A percentile compares a stretch with the other conserved stretches of the same genome.
phyloP scores from a whole-genome alignment of 805 yeast species.

The Torulaspora gathmanii region DNA sequence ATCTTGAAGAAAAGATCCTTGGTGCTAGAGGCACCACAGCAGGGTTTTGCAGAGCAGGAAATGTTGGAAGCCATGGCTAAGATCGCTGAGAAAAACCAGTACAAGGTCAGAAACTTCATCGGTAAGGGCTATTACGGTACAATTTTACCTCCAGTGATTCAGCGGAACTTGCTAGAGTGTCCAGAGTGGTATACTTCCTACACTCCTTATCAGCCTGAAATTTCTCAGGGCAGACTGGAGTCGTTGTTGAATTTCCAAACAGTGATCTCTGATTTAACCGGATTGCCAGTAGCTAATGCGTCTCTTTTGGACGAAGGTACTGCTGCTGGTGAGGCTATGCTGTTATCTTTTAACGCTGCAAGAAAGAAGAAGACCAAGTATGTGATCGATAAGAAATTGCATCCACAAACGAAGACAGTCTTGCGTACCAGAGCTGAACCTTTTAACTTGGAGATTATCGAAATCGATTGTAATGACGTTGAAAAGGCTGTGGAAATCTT shows the following conservation, averaged over 20 bases:
- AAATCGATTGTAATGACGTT: conserved; percentile 47
- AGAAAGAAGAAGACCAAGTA: conserved; percentile 65
- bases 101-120: conserved; percentile 64
- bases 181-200: conserved; percentile 99
- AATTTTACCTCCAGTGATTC: conserved; percentile 82
- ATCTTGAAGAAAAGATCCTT: conserved; percentile 67
- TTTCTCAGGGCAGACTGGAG: conserved; percentile 93
- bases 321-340: conserved; percentile 97
- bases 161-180: conserved; percentile 83
- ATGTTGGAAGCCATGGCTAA: conserved; percentile 63
- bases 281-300: conserved; percentile 91
- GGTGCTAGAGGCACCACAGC: conserved; percentile 52
- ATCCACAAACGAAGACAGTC: conserved; percentile 82
- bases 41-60: conserved; percentile 79
- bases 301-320: conserved; percentile 94
- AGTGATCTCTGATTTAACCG: conserved; percentile 83
- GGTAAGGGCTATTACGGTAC: conserved; percentile 97
- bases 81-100: conserved; percentile 70
- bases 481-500: conserved; percentile 38
- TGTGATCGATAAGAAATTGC: conserved; percentile 70
- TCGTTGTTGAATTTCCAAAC: conserved; percentile 89
- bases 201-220: conserved; percentile 98
- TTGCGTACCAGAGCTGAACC: conserved; percentile 74
- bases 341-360: conserved; percentile 62
- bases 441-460: conserved; percentile 58